Base-by-base conservation (phyloP, 495 filamentous ascomycete species). In the Cetradonia linearis region DNA sequence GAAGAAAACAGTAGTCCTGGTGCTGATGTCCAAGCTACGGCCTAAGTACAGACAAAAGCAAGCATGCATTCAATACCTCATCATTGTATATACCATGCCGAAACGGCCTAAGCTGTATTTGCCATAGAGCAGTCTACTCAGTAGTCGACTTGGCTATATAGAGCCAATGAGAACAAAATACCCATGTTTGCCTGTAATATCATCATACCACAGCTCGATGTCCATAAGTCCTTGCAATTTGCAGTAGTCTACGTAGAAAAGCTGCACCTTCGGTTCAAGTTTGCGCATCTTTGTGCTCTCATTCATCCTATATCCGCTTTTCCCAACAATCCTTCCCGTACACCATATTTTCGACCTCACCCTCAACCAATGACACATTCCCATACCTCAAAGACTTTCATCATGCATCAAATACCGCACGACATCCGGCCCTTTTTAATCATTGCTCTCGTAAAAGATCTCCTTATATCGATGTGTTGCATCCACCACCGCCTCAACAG, bases 391-490 rank as follows among this genome's bases (percentile, higher is more conserved):
- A 13, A 18, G 8, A 0, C 9, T 9, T 46, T 23, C 20, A 46
- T 0, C 0, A 11, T 20, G 23, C 20, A 46, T 46, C 42, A 25
- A 25, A 46, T 46, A 11, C 1, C 25, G 8, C 20, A 46, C 7
- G 5, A 54, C 1, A 36, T 33, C 4, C 20, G 18, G 23, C 6
- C 23, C 34, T 34, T 44, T 9, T 71, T 65, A 64, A 59, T 74
- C 68, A 63, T 60, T 62, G 28, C 66, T 74, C 62, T 81, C 81
- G 67, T 90, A 91, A 68, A 90, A 90, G 52, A 97, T 83, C 55
- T 82, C 74, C 70, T 87, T 91, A 67, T 89, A 83, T 56, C 84
- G 80, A 73, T 96, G 93, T 13, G 89, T 91, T n/a, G 85, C 83
- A 65, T 96, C 87, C 14, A 95, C 91, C 8, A 96, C 84, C 0